Conservation (phyloP, 176 grass and related monocot species). For the Olyra latifolia region DNA sequence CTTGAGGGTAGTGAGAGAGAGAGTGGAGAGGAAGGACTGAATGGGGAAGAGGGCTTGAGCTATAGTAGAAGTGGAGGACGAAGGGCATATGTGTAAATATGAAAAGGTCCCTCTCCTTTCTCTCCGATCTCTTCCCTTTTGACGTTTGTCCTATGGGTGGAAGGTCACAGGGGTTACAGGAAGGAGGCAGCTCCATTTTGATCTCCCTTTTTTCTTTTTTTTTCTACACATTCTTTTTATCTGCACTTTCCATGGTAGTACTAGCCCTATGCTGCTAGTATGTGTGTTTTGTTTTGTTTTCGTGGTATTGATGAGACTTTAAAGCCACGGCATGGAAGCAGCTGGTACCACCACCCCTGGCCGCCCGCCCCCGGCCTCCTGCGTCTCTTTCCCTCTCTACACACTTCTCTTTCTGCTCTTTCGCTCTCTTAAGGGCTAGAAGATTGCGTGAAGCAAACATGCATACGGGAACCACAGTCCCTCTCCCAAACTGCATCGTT, state of each 20-base stretch:
- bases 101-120: neutral
- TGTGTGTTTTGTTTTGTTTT: slow-evolving; percentile 55
- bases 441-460: slow-evolving; percentile 99
- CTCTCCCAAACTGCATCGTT: slow-evolving; percentile 40
- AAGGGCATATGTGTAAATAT: slow-evolving; percentile 34
- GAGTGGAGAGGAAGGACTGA: neutral
- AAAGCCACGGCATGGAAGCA: slow-evolving; percentile 92
- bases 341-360: slow-evolving; percentile 44
- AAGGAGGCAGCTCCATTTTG: slow-evolving; percentile 16
- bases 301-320: slow-evolving; percentile 93
- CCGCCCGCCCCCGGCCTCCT: neutral
- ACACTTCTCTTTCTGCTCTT: slow-evolving; percentile 53
- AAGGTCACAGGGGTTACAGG: slow-evolving; percentile 59
- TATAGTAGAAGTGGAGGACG: slow-evolving; percentile 13
- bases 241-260: slow-evolving; percentile 1
- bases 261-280: slow-evolving; percentile 16
- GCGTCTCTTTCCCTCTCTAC: slow-evolving; percentile 43
- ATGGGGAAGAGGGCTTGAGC: neutral
- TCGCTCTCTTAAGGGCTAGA: slow-evolving; percentile 61
- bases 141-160: slow-evolving; percentile 69
- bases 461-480: slow-evolving; percentile 39
- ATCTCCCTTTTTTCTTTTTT: slow-evolving; percentile 19
- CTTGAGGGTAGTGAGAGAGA: neutral
- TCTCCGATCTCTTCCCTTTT: slow-evolving; percentile 27
- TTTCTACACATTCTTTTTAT: slow-evolving; percentile 2